A percentile compares a stretch with the other conserved stretches of the same genome.
Conservation (phyloP, 805 yeast species). For the Cyberlindnera mycetangii region DNA sequence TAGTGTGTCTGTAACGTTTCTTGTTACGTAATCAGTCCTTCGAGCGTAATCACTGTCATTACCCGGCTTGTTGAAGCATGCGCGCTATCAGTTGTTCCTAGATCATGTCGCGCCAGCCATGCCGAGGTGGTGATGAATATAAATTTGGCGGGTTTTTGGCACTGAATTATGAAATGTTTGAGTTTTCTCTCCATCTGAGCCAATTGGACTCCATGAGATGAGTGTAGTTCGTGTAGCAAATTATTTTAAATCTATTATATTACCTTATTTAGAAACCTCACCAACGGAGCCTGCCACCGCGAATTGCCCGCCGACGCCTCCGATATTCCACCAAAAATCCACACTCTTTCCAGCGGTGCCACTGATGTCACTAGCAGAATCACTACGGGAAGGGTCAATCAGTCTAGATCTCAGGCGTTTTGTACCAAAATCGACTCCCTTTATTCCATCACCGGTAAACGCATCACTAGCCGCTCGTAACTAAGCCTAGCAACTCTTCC, state of each 20-base stretch:
- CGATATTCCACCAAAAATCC: not conserved
- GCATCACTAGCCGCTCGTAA: not conserved
- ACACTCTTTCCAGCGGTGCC: not conserved
- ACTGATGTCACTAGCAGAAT: not conserved
- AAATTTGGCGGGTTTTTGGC: too few species aligned
- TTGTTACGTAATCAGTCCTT: too few species aligned
- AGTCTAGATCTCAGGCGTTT: not conserved
- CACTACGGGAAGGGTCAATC: not conserved
- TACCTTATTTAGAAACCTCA: too few species aligned
- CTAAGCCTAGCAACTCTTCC: not conserved
- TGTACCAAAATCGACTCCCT: not conserved
- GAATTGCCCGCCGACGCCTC: not conserved
- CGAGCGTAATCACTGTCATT: too few species aligned
- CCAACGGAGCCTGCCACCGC: not conserved
- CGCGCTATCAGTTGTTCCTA: not conserved
- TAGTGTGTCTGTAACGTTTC: too few species aligned
- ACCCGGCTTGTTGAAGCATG: too few species aligned
- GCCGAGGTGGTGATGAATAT: not conserved
- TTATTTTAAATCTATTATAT: too few species aligned
- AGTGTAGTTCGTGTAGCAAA: too few species aligned
- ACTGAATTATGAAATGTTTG: too few species aligned
- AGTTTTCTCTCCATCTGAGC: too few species aligned
- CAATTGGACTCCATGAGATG: too few species aligned
- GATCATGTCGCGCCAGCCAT: constrained; percentile 1
- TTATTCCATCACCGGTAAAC: not conserved